Conservation (phyloP, 306 rosid genomes). For the Gleditsia sinensis region DNA sequence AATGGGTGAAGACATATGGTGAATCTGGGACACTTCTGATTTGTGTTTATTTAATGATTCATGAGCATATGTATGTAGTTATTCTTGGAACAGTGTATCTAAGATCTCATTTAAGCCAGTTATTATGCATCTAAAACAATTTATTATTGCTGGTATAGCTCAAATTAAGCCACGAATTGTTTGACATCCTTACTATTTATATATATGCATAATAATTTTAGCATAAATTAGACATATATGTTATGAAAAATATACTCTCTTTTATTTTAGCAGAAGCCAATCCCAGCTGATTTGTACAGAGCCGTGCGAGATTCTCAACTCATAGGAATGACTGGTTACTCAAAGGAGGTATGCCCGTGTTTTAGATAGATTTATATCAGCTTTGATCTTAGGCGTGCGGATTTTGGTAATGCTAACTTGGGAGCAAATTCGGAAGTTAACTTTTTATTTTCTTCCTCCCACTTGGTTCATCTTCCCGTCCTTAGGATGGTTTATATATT, state of each 20-base stretch:
- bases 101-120: no score
- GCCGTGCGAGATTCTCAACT: constrained; percentile 72
- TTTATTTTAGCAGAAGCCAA: constrained; percentile 67
- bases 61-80: no score
- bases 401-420: background rate
- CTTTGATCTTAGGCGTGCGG: background rate
- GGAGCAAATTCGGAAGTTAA: no score
- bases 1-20: background rate
- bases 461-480: background rate
- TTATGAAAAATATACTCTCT: no score
- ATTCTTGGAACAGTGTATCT: no score
- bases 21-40: background rate
- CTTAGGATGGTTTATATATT: background rate
- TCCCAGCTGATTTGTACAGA: constrained; percentile 67
- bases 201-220: background rate
- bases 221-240: no score
- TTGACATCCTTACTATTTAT: no score
- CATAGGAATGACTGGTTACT: constrained; percentile 81
- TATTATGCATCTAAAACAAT: no score
- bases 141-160: no score
- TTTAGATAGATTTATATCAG: constrained; percentile 21
- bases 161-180: no score
- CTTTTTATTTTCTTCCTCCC: background rate
- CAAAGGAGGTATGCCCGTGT: constrained; percentile 65
- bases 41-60: background rate